These are phyloP conservation scores for Umbelopsis sp. DNA, from an alignment of 192 early-diverging fungal species.

Conservation along the genomic window DNA sequence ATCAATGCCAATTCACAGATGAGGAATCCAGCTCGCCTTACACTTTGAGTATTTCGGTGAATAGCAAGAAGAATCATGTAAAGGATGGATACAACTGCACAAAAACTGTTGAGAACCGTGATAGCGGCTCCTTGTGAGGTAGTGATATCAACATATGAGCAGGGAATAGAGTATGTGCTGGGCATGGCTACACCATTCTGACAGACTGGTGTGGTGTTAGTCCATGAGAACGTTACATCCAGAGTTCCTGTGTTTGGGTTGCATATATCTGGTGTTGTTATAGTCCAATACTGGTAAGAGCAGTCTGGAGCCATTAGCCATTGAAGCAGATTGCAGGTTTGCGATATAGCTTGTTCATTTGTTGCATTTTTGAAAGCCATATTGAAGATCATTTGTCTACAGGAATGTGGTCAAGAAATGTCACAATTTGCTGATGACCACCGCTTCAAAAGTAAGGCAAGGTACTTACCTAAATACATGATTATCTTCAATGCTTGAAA, in stretches of 20 bases:
- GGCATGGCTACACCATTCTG: conserved; percentile 3
- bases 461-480: conserved; percentile 7
- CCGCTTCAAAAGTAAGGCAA: background rate
- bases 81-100: background rate
- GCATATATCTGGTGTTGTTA: conserved; percentile 10
- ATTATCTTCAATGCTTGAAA: conserved; percentile 17
- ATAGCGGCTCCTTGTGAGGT: conserved; percentile 4
- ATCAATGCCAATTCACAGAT: conserved; percentile 2
- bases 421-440: too few species aligned
- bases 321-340: conserved; percentile 9
- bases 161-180: conserved; percentile 5
- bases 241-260: background rate
- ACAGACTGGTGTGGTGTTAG: background rate
- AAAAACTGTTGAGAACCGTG: conserved; percentile 9
- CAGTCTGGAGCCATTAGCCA: conserved; percentile 17
- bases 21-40: conserved; percentile 10
- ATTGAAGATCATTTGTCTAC: conserved; percentile 15
- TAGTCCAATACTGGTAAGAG: background rate
- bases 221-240: conserved; percentile 11
- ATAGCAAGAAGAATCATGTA: conserved; percentile 22
- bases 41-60: background rate
- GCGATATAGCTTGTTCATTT: conserved; percentile 24
- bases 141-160: conserved; percentile 14
- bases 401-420: background rate
- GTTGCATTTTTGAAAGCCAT: conserved; percentile 24